phyloP scores from a whole-genome alignment of 345 rosid species.

The Ceriops tagal region DNA sequence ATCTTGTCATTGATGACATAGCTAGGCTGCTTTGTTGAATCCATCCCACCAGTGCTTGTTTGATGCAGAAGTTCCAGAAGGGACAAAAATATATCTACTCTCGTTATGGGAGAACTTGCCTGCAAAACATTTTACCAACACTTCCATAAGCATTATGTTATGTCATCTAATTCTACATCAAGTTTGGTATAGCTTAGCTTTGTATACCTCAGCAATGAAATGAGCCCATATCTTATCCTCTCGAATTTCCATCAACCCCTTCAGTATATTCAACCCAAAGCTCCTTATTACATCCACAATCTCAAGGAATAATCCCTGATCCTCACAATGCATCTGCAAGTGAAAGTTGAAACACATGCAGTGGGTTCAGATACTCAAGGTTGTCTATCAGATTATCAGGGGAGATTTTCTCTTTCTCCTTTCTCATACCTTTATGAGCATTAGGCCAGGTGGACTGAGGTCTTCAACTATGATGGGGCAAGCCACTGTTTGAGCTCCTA shows the following conservation, averaged over 20 bases:
- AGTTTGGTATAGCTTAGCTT: background rate
- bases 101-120: slow-evolving; percentile 58
- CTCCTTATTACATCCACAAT: slow-evolving; percentile 68
- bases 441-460: slow-evolving; percentile 58
- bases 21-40: slow-evolving; percentile 29
- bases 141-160: slow-evolving; percentile 1
- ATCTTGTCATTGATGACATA: slow-evolving; percentile 21
- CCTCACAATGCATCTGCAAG: slow-evolving; percentile 77
- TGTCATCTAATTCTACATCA: background rate
- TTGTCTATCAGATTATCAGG: background rate
- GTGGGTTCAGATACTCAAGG: slow-evolving; percentile 1
- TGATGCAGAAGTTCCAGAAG: slow-evolving; percentile 67
- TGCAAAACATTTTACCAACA: slow-evolving; percentile 30
- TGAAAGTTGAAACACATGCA: background rate
- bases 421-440: slow-evolving; percentile 73
- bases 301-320: slow-evolving; percentile 71
- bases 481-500: slow-evolving; percentile 53
- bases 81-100: slow-evolving; percentile 73
- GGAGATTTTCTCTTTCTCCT: slow-evolving; percentile 1
- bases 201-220: slow-evolving; percentile 71
- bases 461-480: slow-evolving; percentile 91
- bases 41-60: slow-evolving; percentile 24
- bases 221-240: slow-evolving; percentile 73
- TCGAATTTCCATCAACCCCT: slow-evolving; percentile 73
- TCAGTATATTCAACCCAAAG: slow-evolving; percentile 68